These are phyloP conservation scores for Pichia deserticola DNA, from an alignment of 805 yeast genomes.

Conservation along the genomic window DNA sequence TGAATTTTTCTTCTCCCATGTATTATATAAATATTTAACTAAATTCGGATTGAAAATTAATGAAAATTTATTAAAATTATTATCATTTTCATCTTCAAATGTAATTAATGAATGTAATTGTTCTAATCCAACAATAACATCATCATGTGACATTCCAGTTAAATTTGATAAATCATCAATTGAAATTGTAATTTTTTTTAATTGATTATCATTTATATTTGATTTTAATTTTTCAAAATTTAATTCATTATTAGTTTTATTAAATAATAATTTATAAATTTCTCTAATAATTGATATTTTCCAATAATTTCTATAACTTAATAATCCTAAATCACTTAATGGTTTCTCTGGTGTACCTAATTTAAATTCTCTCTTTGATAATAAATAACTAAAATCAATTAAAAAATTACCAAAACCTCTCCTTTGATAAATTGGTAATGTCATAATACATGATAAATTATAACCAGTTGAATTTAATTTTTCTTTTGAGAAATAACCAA, in stretches of 20 bases:
- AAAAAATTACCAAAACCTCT: constrained; percentile 84
- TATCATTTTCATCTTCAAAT: constrained; percentile 28
- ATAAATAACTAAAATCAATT: constrained; percentile 81
- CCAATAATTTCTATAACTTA: constrained; percentile 88
- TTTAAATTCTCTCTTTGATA: constrained; percentile 67
- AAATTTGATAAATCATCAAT: constrained; percentile 54
- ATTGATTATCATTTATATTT: background rate
- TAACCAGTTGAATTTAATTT: constrained; percentile 66
- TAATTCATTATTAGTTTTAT: constrained; percentile 2
- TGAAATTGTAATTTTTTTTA: constrained; percentile 29
- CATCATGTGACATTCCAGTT: constrained; percentile 85
- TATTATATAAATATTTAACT: constrained; percentile 35
- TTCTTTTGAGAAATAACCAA: constrained; percentile 93
- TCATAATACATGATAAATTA: constrained; percentile 85
- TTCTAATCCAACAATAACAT: constrained; percentile 82
- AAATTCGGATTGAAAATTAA: constrained; percentile 41
- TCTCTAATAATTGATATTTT: constrained; percentile 51
- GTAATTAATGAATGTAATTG: constrained; percentile 52
- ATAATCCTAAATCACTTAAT: constrained; percentile 73
- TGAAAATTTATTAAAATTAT: constrained; percentile 37
- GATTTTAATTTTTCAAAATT: background rate
- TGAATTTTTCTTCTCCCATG: constrained; percentile 51
- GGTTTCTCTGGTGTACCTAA: constrained; percentile 96
- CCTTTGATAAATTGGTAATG: constrained; percentile 81
- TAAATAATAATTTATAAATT: constrained; percentile 22